Evolutionary conservation across 2,329 filamentous ascomycete genomes (phyloP).

Genomic region (Metarhizium robertsii): DNA sequence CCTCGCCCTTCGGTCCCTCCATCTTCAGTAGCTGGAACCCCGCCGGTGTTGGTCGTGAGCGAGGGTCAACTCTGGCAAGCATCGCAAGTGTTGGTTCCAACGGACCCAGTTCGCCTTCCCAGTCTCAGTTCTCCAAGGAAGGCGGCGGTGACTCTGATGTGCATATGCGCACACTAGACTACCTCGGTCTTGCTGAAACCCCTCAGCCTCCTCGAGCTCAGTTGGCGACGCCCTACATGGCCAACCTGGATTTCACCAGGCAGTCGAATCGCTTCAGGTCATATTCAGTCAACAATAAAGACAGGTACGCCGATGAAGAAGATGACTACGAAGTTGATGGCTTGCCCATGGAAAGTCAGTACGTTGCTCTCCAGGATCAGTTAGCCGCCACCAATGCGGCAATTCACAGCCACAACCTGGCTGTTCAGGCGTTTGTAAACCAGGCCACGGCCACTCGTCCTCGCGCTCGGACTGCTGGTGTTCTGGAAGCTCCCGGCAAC

Average conservation of each 20-base stretch:
- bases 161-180: conserved; percentile 83
- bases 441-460: conserved; percentile 75
- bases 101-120: conserved; percentile 75
- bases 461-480: conserved; percentile 71
- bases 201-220: conserved; percentile 72
- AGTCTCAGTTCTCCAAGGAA: conserved; percentile 79
- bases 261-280: conserved; percentile 86
- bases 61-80: conserved; percentile 74
- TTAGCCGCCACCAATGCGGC: conserved; percentile 55
- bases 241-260: conserved; percentile 66
- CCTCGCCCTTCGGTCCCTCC: conserved; percentile 74
- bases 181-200: conserved; percentile 88
- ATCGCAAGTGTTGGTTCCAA: conserved; percentile 86
- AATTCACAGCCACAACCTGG: conserved; percentile 86
- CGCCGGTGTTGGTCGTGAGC: conserved; percentile 56
- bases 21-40: conserved; percentile 85
- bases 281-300: conserved; percentile 97
- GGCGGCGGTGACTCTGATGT: conserved; percentile 81
- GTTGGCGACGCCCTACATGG: conserved; percentile 65
- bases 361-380: conserved; percentile 54
- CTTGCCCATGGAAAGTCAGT: conserved; percentile 44
- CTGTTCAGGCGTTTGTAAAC: conserved; percentile 84
- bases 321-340: conserved; percentile 57
- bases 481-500: conserved; percentile 69
- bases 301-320: conserved; percentile 88